Percentiles rank a stretch among this genome's conserved stretches.
Conservation (phyloP, 768 basidiomycete genomes). For the Clavulina sp. region DNA sequence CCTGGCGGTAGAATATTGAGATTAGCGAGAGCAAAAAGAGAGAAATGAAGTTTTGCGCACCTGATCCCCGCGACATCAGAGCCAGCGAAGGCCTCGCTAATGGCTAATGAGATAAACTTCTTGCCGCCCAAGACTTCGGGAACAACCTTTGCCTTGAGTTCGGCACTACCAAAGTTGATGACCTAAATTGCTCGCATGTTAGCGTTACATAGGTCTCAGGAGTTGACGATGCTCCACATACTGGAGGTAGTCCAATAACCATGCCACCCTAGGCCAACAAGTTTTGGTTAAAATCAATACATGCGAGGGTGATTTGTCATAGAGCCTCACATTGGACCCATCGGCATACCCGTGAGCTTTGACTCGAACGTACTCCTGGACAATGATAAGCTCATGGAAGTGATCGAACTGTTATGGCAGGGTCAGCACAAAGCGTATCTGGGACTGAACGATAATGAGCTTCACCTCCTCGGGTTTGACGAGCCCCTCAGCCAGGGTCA, state of each 20-base stretch:
- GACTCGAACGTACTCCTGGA: conserved; percentile 63
- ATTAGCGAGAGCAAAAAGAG: conserved; percentile 6
- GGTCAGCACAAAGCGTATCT: neutral
- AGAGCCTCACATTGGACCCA: conserved; percentile 29
- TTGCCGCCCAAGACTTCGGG: conserved; percentile 50
- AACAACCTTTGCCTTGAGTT: conserved; percentile 30
- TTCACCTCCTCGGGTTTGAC: conserved; percentile 50
- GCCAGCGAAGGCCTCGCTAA: conserved; percentile 78
- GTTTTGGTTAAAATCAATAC: neutral
- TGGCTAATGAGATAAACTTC: conserved; percentile 75
- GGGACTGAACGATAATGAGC: neutral
- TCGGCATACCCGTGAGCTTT: conserved; percentile 28
- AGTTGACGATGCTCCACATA: conserved; percentile 64
- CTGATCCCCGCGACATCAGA: conserved; percentile 61
- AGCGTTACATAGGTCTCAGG: neutral
- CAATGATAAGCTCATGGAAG: conserved; percentile 72
- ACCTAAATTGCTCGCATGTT: conserved; percentile 63
- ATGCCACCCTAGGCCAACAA: conserved; percentile 38
- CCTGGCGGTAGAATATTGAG: conserved; percentile 23
- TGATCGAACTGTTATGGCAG: conserved; percentile 40
- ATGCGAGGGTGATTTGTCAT: neutral
- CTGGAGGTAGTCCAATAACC: conserved; percentile 65
- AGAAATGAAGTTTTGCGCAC: conserved; percentile 16
- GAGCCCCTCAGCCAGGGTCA: conserved; percentile 51
- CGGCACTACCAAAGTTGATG: conserved; percentile 54